Evolutionary conservation across 2,329 filamentous ascomycete species (phyloP).

Genomic region (Apiospora hydei): DNA sequence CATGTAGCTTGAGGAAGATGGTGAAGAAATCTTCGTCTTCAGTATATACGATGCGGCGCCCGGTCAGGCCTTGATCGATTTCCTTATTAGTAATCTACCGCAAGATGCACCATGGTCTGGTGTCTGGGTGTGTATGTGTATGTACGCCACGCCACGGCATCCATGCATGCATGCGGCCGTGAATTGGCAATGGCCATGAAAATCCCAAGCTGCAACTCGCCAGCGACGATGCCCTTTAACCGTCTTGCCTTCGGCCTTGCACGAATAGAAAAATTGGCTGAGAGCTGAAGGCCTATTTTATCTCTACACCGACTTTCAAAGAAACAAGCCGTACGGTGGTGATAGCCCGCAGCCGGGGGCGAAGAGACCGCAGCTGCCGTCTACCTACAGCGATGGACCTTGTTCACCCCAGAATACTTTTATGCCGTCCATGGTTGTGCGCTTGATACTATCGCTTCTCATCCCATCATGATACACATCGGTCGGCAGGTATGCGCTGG

Average conservation of each 20-base stretch:
- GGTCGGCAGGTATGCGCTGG: constrained; percentile 6
- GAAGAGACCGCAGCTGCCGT: not conserved
- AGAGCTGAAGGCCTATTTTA: not conserved
- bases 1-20: not conserved
- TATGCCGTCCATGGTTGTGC: not conserved
- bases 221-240: not conserved
- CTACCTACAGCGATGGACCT: constrained; percentile 7
- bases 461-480: not conserved
- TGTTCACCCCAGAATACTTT: constrained; percentile 12
- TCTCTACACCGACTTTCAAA: constrained; percentile 20
- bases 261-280: constrained; percentile 4
- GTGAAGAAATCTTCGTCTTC: not conserved
- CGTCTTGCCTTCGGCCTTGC: not conserved
- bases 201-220: not conserved
- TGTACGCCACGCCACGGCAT: not conserved
- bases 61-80: not conserved
- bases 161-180: not conserved
- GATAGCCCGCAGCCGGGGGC: not conserved
- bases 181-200: constrained; percentile 5
- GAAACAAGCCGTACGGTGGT: not conserved
- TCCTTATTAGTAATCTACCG: not conserved
- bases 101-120: not conserved
- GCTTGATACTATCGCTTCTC: not conserved
- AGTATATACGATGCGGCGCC: not conserved
- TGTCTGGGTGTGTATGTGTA: not conserved